A percentile compares a stretch with the other conserved stretches of the same genome.
Conservation (phyloP, 768 basidiomycete genomes). For the Arthromyces matolae region DNA sequence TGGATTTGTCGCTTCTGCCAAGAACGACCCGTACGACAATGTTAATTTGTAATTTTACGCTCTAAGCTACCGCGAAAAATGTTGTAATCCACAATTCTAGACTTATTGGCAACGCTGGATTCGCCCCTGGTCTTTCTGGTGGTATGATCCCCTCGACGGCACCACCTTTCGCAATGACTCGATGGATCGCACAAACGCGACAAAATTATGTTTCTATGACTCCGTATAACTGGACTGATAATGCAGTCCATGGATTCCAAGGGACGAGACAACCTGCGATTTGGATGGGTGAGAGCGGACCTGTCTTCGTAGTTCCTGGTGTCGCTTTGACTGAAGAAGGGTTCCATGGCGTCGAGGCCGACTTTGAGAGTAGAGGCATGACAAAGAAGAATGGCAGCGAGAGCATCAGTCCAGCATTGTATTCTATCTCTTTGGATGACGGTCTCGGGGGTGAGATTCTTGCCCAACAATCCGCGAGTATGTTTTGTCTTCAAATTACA, state of each 20-base stretch:
- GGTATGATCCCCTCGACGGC: conserved; percentile 76
- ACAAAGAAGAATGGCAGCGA: conserved; percentile 50
- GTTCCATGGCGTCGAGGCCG: conserved; percentile 37
- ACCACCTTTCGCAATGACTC: conserved; percentile 82
- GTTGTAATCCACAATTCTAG: conserved; percentile 17
- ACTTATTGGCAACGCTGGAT: conserved; percentile 71
- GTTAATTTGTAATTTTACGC: conserved; percentile 26
- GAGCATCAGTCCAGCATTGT: conserved; percentile 49
- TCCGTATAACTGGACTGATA: conserved; percentile 61
- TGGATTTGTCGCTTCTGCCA: no score
- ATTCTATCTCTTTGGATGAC: conserved; percentile 54
- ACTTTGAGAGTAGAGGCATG: conserved; percentile 60
- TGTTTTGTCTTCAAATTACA: conserved; percentile 19
- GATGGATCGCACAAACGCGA: conserved; percentile 81
- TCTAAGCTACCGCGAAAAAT: not conserved
- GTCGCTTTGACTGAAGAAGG: conserved; percentile 22
- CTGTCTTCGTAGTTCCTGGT: conserved; percentile 60
- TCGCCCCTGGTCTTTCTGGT: conserved; percentile 64
- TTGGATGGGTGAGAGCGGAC: conserved; percentile 83
- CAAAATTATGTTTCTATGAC: conserved; percentile 72
- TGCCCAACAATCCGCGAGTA: conserved; percentile 62
- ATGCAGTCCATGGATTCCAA: conserved; percentile 65
- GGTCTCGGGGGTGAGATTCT: conserved; percentile 47
- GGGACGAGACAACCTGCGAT: conserved; percentile 84
- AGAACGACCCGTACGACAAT: conserved; percentile 24